Base-by-base conservation (phyloP, 257 asterid genomes). In the Cynanchum wilfordii region DNA sequence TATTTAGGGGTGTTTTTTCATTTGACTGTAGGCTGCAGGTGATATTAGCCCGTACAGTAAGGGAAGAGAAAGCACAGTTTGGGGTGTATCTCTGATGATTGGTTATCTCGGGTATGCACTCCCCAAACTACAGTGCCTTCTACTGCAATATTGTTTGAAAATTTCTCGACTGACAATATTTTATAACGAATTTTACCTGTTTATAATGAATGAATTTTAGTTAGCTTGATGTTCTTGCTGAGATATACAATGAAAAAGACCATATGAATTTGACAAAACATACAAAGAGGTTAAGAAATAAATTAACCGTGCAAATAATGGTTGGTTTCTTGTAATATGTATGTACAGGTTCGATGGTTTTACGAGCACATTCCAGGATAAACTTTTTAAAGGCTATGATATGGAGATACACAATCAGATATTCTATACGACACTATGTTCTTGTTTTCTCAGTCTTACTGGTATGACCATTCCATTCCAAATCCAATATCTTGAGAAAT, bases 341-440 rank as follows among this genome's bases (percentile, higher is more conserved):
- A 30, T 42, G 76, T 76, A 30, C 95, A 95, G 99, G 89, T 95
- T 78, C 79, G 99, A 95, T 89, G 99, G 99, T 68, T 95, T 92
- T 85, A 95, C 99, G 22, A 95, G 99, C 85, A 95, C 99, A 54
- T 95, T 95, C 80, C 99, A 95, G 86, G 99, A 95, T 60, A 92
- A 95, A 83, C 97, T 95, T 75, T 95, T 95, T 75, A 89, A 84
- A 83, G 99, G 99, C 76, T 95, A 92, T 78, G 92, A 95, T 77
- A 95, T 95, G 99, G 99, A 88, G 78, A 95, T 95, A 83, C 98
- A 95, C 79, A 95, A 90, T 74, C 99, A 92, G 79, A 95, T 95
- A 78, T 95, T 95, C 81, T 95, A 95, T 87, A 95, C 99, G 29
- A 89, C 99, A 13, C 70, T 90, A 11, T 95, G 99, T 85, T 92